phyloP scores from a whole-genome alignment of 495 filamentous ascomycete species.

The Aspergillus nanangensis region DNA sequence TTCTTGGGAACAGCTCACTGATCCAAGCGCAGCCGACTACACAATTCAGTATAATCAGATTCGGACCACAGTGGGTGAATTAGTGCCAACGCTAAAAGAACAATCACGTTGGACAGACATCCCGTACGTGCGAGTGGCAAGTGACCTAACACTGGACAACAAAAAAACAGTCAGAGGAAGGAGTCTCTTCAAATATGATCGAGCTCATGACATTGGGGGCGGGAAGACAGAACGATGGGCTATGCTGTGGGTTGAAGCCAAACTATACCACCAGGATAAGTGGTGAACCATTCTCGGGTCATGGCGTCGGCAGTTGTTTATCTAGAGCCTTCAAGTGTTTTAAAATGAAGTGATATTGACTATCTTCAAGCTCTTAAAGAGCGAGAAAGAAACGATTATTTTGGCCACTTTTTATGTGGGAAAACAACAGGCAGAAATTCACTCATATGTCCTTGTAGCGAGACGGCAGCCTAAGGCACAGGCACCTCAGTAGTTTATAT shows the following conservation, averaged over 20 bases:
- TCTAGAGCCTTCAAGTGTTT: too few relatives aligned
- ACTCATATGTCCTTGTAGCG: too few relatives aligned
- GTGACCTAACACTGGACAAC: not conserved
- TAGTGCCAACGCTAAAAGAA: not conserved
- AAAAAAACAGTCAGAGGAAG: not conserved
- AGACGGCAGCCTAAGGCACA: too few relatives aligned
- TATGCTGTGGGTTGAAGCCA: not conserved
- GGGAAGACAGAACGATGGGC: not conserved
- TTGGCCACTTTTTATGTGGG: too few relatives aligned
- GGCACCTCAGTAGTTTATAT: too few relatives aligned
- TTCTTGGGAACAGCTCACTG: not conserved
- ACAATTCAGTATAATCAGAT: not conserved
- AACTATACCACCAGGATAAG: too few relatives aligned
- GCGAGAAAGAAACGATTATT: too few relatives aligned
- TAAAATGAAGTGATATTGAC: too few relatives aligned
- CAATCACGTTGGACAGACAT: not conserved
- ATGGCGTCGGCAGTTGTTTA: too few relatives aligned
- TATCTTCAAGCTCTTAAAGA: too few relatives aligned
- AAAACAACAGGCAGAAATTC: too few relatives aligned
- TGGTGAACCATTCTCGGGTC: too few relatives aligned
- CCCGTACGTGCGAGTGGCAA: not conserved
- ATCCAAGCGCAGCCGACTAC: not conserved
- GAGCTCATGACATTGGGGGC: not conserved
- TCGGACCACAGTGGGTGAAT: not conserved
- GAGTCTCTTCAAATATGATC: constrained; percentile 1